Evolutionary conservation across 2,329 filamentous ascomycete species (phyloP), one percentile per base, ranked within the genome.

Genomic region (Xylariaceae sp.): DNA sequence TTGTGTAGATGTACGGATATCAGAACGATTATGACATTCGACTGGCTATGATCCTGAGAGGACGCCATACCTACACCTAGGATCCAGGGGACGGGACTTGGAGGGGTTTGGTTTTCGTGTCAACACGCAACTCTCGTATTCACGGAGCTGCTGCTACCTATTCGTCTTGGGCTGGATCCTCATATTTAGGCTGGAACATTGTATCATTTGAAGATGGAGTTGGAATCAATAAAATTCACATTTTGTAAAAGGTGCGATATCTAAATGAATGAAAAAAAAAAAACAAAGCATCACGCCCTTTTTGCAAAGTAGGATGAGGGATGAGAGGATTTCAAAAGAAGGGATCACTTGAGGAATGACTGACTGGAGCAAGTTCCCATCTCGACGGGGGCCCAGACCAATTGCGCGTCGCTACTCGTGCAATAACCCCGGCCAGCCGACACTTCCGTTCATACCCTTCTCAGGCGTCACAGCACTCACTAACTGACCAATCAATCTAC

Each of bases 1-100:
- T 19, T 19, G 30, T 42, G 30, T 50, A 53, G 30, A 45, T 56
- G 53, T 56, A 58, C 41, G 34, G 8, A 55, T 59, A 52, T 19
- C 35, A 4, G 39, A 51, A 26, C 9, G 45, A 19, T 19, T 19
- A 19, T 19, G 19, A 19, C 19, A 19, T 19, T 19, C 19, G 19
- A 19, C 19, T 39, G 11, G 35, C 48, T 56, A 58, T 54, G 19
- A 40, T 31, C 27, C 37, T 41, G 30, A 44, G 12, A 41, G 30
- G 4, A 44, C 19, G 19, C 19, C 19, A 19, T 19, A 19, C 19
- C 31, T 34, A 26, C 26, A 52, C 40, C 41, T 19, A 19, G 41
- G 11, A 42, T 8, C 26, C 26, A 7, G 26, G 19, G 27, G 9
- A 39, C 35, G 31, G 40, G 44, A 26, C 19, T 46, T 47, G 49